These are phyloP conservation scores for Populus tomentosa DNA, from an alignment of 441 rosid species.

Conservation along the genomic window DNA sequence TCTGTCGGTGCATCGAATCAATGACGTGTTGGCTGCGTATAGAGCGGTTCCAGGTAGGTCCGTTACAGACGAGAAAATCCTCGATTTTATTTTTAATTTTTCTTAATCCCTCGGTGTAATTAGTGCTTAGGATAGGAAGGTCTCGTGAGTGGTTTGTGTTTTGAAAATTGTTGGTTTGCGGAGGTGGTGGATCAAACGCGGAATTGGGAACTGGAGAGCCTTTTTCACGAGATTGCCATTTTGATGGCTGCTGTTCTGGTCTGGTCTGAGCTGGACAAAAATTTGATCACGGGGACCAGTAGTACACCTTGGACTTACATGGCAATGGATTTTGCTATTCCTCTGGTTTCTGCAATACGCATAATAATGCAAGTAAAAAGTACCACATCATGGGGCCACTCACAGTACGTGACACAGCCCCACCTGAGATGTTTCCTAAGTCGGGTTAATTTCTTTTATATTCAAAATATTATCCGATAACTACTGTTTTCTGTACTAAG, in stretches of 20 bases:
- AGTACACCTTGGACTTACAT: too few relatives aligned
- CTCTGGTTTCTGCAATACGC: too few relatives aligned
- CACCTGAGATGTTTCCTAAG: too few relatives aligned
- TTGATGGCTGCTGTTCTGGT: background rate
- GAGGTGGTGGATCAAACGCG: conserved; percentile 16
- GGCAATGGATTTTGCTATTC: too few relatives aligned
- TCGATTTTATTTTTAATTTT: too few relatives aligned
- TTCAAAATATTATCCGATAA: too few relatives aligned
- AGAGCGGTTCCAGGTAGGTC: background rate
- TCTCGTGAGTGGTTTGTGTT: background rate
- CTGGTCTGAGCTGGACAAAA: background rate
- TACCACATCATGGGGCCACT: background rate
- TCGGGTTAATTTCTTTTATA: too few relatives aligned
- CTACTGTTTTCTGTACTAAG: background rate
- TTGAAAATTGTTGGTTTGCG: background rate
- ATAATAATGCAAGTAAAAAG: background rate
- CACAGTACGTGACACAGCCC: background rate
- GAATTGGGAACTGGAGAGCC: background rate
- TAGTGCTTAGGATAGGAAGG: background rate
- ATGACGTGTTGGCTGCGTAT: conserved; percentile 10
- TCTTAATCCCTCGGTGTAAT: background rate
- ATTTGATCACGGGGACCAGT: too few relatives aligned
- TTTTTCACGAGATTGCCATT: background rate
- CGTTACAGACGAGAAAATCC: background rate
- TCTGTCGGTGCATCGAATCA: conserved; percentile 17